Base-by-base conservation (phyloP, 208 protist genomes). In the Crithidia fasciculata region DNA sequence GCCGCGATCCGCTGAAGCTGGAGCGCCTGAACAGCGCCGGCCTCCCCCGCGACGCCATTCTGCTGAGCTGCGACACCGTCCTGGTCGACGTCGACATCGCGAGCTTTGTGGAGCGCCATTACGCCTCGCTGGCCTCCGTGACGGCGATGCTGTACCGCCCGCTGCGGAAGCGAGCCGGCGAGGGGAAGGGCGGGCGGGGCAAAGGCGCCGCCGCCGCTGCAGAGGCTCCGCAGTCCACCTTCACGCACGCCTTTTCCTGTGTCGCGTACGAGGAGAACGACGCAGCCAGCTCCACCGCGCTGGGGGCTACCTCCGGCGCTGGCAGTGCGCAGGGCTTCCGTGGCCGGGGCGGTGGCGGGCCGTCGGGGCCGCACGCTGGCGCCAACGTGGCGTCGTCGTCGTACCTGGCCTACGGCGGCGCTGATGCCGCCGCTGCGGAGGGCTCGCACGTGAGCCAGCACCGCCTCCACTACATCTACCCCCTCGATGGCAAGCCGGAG, bases 41-140 rank as follows among this genome's bases (percentile, higher is more conserved):
- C 15, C 56, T 89, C 53, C 78, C 66, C 44, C 85, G 92, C 19
- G 92, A 96, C 63, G 87, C 83, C 16, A 55, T 96, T 8, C 65
- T 96, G 44, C 80, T 95, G 15, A 94, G 85, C 80, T 89, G 89
- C 73, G 92, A 96, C 56, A 92, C 89, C 10, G 77, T 96, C 52
- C 77, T 96, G 15, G 87, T 91, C 4, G 85, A 88, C 28, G 84
- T 96, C 8, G 82, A 95, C 69, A 44, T 94, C 16, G 82, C 85
- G 50, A 76, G 65, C 45, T 92, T 95, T 66, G 89, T 95, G 62
- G 70, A 80, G 63, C 82, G 82, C 37, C 93, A 94, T 64, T 96
- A 96, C 77, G 76, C 59, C 68, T 88, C 86, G 28, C 65, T 93
- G 8, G 75, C 92, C 6, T 91, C 88, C 28, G 92, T 82, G 10